Conservation (phyloP, 2,329 filamentous ascomycete species). For the Zalaria sp. region DNA sequence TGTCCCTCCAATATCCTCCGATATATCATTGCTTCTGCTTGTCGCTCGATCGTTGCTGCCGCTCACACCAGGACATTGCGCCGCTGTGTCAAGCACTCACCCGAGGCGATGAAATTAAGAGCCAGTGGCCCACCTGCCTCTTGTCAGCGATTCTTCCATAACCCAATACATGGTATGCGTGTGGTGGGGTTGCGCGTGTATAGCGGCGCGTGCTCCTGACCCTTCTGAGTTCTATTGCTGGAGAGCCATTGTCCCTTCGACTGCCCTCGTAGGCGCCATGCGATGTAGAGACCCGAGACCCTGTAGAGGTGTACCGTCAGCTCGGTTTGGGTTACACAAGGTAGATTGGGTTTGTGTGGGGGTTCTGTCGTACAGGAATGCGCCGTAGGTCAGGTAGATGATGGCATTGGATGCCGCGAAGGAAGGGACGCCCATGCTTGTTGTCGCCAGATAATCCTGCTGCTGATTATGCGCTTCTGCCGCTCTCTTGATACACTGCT, state of each 20-base stretch:
- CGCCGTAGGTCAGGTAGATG: neutral
- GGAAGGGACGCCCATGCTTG: neutral
- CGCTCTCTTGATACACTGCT: neutral
- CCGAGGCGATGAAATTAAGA: conserved; percentile 81
- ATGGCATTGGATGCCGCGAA: neutral
- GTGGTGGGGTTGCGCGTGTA: neutral
- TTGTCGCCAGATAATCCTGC: neutral
- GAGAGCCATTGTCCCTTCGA: conserved; percentile 58
- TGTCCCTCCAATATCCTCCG: no score
- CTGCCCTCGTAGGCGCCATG: conserved; percentile 45
- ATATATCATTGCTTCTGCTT: no score
- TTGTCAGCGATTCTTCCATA: conserved; percentile 9
- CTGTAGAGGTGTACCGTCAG: conserved; percentile 27
- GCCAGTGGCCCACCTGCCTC: conserved; percentile 59
- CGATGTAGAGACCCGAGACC: conserved; percentile 45
- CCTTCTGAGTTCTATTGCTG: conserved; percentile 70
- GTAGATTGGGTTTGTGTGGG: neutral
- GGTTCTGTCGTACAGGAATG: neutral
- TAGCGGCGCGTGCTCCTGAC: conserved; percentile 36
- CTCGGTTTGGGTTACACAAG: neutral
- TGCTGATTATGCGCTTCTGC: neutral
- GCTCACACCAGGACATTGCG: neutral
- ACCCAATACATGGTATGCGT: conserved; percentile 17
- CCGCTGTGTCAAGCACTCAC: conserved; percentile 48
- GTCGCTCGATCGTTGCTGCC: neutral